Percentiles rank a stretch among this genome's conserved stretches.
These are phyloP conservation scores for Cutaneotrichosporon sp. DNA, from an alignment of 1,284 basidiomycete genomes.

Conservation along the genomic window DNA sequence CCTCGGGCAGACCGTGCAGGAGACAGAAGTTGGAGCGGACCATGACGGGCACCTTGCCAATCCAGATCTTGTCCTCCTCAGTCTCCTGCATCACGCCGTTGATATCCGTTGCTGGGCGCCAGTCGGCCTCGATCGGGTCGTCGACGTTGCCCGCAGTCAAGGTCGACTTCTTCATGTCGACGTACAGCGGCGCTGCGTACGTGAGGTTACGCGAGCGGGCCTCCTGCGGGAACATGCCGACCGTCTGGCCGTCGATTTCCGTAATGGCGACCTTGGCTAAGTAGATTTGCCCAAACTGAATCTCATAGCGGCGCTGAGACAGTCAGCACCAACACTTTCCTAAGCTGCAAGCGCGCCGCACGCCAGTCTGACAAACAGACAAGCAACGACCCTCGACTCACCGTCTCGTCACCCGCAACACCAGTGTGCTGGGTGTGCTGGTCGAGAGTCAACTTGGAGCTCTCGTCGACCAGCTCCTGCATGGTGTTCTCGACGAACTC, in stretches of 20 bases:
- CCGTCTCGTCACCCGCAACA: slow-evolving; percentile 68
- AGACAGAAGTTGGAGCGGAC: slow-evolving; percentile 94
- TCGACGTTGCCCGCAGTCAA: slow-evolving; percentile 68
- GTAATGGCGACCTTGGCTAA: slow-evolving; percentile 91
- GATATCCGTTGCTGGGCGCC: slow-evolving; percentile 64
- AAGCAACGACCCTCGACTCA: slow-evolving; percentile 37
- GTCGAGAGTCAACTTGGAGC: slow-evolving; percentile 88
- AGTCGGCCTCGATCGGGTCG: slow-evolving; percentile 74
- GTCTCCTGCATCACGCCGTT: slow-evolving; percentile 67
- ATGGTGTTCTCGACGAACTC: slow-evolving; percentile 99
- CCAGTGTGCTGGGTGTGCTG: slow-evolving; percentile 95
- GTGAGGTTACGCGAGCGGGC: slow-evolving; percentile 79
- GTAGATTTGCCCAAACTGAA: slow-evolving; percentile 97
- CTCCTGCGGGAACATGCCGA: slow-evolving; percentile 96
- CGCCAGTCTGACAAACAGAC: not conserved
- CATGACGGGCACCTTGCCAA: slow-evolving; percentile 99
- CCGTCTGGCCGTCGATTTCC: slow-evolving; percentile 92
- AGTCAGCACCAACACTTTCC: slow-evolving; percentile 9
- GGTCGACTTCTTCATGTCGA: slow-evolving; percentile 91
- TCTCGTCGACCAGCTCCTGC: slow-evolving; percentile 98
- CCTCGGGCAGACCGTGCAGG: slow-evolving; percentile 74
- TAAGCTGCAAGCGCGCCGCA: not conserved
- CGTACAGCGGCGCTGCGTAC: slow-evolving; percentile 90
- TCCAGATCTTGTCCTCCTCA: slow-evolving; percentile 85
- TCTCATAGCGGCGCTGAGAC: slow-evolving; percentile 86